Conservation (phyloP, 768 basidiomycete genomes). For the Nidularia sp. region DNA sequence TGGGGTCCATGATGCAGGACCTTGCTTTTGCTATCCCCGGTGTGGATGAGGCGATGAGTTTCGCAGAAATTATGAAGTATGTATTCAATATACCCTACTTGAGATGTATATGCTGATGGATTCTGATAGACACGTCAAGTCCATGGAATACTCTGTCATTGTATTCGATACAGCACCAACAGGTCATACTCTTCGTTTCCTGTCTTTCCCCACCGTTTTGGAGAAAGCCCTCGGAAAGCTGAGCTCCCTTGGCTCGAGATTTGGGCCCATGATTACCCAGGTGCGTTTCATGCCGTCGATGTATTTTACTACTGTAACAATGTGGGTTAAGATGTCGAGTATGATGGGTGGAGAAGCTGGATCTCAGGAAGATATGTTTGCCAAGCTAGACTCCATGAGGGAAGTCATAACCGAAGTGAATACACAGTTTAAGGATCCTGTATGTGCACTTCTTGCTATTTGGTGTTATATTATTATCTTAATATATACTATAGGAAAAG, state of each 20-base stretch:
- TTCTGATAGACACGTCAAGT: conserved; percentile 86
- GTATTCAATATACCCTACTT: not conserved
- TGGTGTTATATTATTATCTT: not conserved
- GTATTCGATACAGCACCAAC: conserved; percentile 99
- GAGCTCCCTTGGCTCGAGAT: conserved; percentile 87
- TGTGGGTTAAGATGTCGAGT: conserved; percentile 68
- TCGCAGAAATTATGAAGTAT: conserved; percentile 99
- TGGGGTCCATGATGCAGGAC: conserved; percentile 99
- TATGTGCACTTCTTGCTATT: conserved; percentile 31
- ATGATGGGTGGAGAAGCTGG: conserved; percentile 94
- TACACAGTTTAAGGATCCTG: conserved; percentile 98
- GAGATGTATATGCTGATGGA: not conserved
- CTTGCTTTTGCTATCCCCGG: conserved; percentile 98
- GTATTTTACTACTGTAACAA: not conserved
- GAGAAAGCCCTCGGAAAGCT: conserved; percentile 97
- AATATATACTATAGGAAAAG: conserved; percentile 64
- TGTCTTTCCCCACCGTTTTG: conserved; percentile 97
- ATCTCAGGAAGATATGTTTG: conserved; percentile 97
- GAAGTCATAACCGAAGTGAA: conserved; percentile 98
- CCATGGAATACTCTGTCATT: conserved; percentile 99
- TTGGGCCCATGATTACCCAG: conserved; percentile 96
- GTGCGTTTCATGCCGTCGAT: conserved; percentile 18
- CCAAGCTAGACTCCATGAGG: conserved; percentile 95
- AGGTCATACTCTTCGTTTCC: conserved; percentile 95
- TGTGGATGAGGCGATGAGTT: conserved; percentile 99